Evolutionary conservation across 176 grass and related monocot species (phyloP), one percentile per base, ranked within the genome.

Genomic region (Oryza australiensis): DNA sequence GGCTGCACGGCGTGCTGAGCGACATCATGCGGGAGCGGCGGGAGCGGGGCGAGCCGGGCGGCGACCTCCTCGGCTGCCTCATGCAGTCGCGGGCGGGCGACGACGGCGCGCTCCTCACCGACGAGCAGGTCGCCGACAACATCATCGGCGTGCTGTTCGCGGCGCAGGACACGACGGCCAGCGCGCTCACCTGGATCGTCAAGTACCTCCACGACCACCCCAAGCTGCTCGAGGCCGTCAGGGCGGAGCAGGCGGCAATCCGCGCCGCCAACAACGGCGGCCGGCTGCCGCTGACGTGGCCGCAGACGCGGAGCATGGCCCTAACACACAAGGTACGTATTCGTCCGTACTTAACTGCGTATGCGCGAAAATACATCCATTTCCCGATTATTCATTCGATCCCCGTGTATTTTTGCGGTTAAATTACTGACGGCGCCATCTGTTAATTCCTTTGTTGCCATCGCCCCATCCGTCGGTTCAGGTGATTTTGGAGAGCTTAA

Each of bases 401-500:
- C 53, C 68, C 29, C 33, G 18, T 55, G 57, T 66, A 15, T 66
- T 71, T 32, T 16, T 64, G 53, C 60, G 80, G 33, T 69, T 60
- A 23, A 60, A 60, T 60, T 87, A 49, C 68, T 87, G 84, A 89
- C 71, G 55, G 63, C 62, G 77, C 22, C 76, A 70, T 75, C 51
- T 55, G 51, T 1, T 55, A 55, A 20, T 40, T 46, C 62, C 42
- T 67, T 68, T 38, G 70, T 82, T 83, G 41, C 18, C 59, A 20
- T 68, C 62, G 2, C 55, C 55, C 72, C 27, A 24, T 83, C 34
- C 69, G 8, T 35, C 65, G 49, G 67, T 8, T 49, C 80, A 95
- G 96, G 91, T 96, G 71, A 94, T 99, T 92, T 92, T 86, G 83
- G 97, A 99, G 87, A 96, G 89, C 89, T 87, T 99, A 81, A 94